A percentile compares a stretch with the other conserved stretches of the same genome.
These are phyloP conservation scores for Mycena indigotica DNA, from an alignment of 768 basidiomycete species.

Conservation along the genomic window DNA sequence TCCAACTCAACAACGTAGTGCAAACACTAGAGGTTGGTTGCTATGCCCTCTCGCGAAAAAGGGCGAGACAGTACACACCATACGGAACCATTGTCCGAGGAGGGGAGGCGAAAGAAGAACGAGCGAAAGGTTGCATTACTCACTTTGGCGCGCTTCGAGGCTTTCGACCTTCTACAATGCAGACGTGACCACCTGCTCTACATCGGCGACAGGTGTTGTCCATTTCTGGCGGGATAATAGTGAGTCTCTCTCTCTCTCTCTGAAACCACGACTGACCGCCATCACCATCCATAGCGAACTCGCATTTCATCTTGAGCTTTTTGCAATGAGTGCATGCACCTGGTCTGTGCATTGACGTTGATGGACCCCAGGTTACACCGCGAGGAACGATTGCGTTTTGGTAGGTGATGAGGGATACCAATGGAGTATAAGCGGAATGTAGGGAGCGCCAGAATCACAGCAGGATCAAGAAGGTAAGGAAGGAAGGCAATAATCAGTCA, in stretches of 20 bases:
- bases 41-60: too few relatives aligned
- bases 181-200: conserved; percentile 69
- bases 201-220: conserved; percentile 82
- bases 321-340: conserved; percentile 88
- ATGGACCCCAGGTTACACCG: too few relatives aligned
- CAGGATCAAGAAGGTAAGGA: conserved; percentile 5
- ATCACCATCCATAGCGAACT: conserved; percentile 57
- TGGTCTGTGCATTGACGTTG: conserved; percentile 46
- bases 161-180: conserved; percentile 84
- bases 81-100: too few relatives aligned
- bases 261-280: conserved; percentile 22
- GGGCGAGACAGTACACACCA: too few relatives aligned
- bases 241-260: not conserved
- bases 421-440: conserved; percentile 7
- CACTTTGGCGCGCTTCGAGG: conserved; percentile 80
- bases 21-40: too few relatives aligned
- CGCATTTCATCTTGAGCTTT: conserved; percentile 91
- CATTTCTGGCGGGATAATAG: not conserved
- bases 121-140: conserved; percentile 48
- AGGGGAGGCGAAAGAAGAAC: conserved; percentile 14
- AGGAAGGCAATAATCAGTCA: conserved; percentile 31
- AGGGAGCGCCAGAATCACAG: not conserved
- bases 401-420: too few relatives aligned
- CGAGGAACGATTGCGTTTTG: too few relatives aligned
- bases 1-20: too few relatives aligned